Conservation (phyloP, 495 filamentous ascomycete species). For the Cenococcum geophilum region DNA sequence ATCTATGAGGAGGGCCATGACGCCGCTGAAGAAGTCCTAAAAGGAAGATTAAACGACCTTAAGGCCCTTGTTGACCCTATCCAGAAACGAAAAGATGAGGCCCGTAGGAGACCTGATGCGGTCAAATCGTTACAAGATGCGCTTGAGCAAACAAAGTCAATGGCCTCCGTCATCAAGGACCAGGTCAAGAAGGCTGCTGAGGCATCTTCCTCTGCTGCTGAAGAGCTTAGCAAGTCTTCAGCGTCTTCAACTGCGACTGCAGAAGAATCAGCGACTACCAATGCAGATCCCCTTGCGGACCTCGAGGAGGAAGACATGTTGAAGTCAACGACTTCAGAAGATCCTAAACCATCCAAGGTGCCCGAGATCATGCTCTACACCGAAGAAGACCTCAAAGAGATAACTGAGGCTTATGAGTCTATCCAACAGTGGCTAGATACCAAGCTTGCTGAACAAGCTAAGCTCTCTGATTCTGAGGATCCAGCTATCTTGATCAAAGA, state of each 20-base stretch:
- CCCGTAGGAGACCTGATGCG: conserved; percentile 56
- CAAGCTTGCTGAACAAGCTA: conserved; percentile 60
- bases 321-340: conserved; percentile 37
- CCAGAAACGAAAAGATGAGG: conserved; percentile 61
- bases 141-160: conserved; percentile 52
- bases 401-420: conserved; percentile 45
- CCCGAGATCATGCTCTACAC: conserved; percentile 52
- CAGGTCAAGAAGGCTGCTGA: conserved; percentile 43
- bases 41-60: conserved; percentile 64
- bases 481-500: conserved; percentile 65
- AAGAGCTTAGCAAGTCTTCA: conserved; percentile 40
- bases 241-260: conserved; percentile 44
- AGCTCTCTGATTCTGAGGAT: conserved; percentile 60
- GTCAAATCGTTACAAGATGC: conserved; percentile 57
- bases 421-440: conserved; percentile 61
- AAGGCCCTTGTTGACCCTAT: conserved; percentile 65
- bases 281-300: conserved; percentile 50
- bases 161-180: conserved; percentile 48
- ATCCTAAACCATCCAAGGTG: conserved; percentile 36
- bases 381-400: conserved; percentile 54
- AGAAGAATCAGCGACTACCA: conserved; percentile 28
- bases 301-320: conserved; percentile 44
- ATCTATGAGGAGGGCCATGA: conserved; percentile 78
- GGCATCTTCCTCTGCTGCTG: conserved; percentile 44
- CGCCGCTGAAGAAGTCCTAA: conserved; percentile 64